phyloP scores from a whole-genome alignment of 371 early-diverging fungal species.

The Capillidium rhysosporum region DNA sequence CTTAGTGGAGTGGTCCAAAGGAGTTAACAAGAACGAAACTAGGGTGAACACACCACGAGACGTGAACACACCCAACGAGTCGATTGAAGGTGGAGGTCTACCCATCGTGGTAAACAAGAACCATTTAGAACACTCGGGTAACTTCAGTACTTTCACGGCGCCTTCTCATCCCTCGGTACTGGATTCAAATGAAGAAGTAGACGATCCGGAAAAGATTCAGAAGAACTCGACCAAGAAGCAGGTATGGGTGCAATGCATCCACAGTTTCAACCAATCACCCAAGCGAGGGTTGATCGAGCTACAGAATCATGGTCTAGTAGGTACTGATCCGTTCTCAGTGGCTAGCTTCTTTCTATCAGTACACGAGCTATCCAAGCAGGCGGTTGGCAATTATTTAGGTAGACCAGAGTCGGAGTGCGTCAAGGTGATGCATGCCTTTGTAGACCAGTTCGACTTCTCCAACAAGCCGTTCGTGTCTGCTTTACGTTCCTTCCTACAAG shows the following conservation, averaged over 20 bases:
- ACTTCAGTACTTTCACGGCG: not conserved
- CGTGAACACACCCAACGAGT: not conserved
- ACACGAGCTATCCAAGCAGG: conserved; percentile 63
- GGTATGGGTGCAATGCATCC: not conserved
- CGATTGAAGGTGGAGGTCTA: not conserved
- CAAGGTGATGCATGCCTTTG: conserved; percentile 87
- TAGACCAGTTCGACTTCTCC: conserved; percentile 72
- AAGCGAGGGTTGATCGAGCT: conserved; percentile 30
- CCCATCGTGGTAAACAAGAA: conserved; percentile 4
- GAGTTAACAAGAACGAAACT: not conserved
- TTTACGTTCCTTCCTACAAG: conserved; percentile 68
- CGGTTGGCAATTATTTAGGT: conserved; percentile 89
- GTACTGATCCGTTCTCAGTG: conserved; percentile 31
- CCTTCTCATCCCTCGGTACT: not conserved
- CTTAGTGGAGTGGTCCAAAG: conserved; percentile 3
- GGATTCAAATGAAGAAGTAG: not conserved
- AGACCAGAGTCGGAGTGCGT: conserved; percentile 69
- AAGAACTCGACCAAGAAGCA: not conserved
- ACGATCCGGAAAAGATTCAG: not conserved
- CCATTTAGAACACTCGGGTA: conserved; percentile 2
- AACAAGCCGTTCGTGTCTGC: conserved; percentile 62
- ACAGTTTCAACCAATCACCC: not conserved
- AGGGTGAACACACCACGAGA: not conserved
- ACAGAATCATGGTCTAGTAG: conserved; percentile 38
- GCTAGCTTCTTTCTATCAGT: conserved; percentile 51